Base-by-base conservation (phyloP, 768 basidiomycete genomes). In the Inosperma sp. region DNA sequence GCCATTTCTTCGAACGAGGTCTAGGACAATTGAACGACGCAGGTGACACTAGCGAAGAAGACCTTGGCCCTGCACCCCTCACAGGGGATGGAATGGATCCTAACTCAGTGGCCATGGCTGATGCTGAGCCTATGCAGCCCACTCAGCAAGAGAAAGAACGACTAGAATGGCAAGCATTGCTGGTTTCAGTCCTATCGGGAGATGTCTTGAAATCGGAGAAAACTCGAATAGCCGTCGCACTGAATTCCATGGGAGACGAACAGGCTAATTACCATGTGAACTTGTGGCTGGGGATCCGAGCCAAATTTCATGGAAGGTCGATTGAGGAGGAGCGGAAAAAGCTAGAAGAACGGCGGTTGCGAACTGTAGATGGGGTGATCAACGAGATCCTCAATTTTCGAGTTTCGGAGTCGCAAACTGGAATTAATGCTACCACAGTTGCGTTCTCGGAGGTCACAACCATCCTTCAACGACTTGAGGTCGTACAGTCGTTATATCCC, bases 161-260 rank as follows among this genome's bases (percentile, higher is more conserved):
- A 22, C 68, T 94, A 41, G 93, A 96, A 68, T 98, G 96, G 96
- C 93, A 94, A 67, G 86, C 86, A 14, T 87, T 97, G 83, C 81
- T 98, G 26, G 82, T 90, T 10, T 95, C 93, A 25, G 95, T 98
- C 21, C 77, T 99, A 39, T 82, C 82, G 25, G 94, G 96, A 8
- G 94, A 98, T 60, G 93, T 99, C 9, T 80, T 99, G 56, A 91
- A 87, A 65, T 88, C 91, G 1, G 96, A 98, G 71, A 96, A 93
- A 70, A 88, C 88, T 21, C 82, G 96, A 50, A 93, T 97, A 53
- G 87, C 88, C 23, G 83, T 83, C 40, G 88, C 83, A 13, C 72
- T 92, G 43, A 82, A 86, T 56, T 79, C 82, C 17, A 77, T 80
- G 16, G 76, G 76, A 7, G 84, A 88, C 51, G 83, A 85, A 69